Base-by-base conservation (phyloP, 2,329 filamentous ascomycete genomes). In the Trichoderma lentiforme region DNA sequence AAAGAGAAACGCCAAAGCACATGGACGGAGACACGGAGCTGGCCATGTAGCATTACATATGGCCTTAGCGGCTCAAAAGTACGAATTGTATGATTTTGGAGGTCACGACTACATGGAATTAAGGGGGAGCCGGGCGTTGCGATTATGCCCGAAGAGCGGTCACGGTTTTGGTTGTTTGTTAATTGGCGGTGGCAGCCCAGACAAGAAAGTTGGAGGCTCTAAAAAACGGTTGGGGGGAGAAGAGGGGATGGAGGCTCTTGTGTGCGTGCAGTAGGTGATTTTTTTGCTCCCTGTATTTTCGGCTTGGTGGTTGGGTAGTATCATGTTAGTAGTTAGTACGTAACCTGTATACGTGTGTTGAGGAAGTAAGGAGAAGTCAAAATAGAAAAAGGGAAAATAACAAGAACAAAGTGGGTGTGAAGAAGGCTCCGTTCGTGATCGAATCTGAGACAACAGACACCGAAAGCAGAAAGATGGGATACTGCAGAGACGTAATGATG, bases 81-180 rank as follows among this genome's bases (percentile, higher is more conserved):
- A 53, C 47, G 47, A 53, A 53, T 53, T 53, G 47, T 53, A 53
- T 53, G 47, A 53, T 53, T 53, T 7, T 53, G 11, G 11, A 53
- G 47, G 47, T 53, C 34, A 62, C 28, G 43, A 53, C 39, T 65
- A 36, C 47, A 53, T 24, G 47, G 47, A 24, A 65, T 66, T 57
- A 57, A 57, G 64, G 65, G 65, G 65, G 51, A 32, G 7, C 53
- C 34, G 65, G 65, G 65, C 65, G 65, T 34, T 43, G 65, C 14
- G 57, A 60, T 60, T 60, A 60, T 60, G 57, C 57, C 53, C 56
- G 65, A 68, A 68, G 53, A 60, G 65, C 65, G 65, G 65, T 68
- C 65, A 68, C 65, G 53, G 51, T 36, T 57, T 24, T 32, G 53
- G 18, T 18, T 58, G 24, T n/a, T 43, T 43, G 9, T 18, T 30